Conservation (phyloP, 192 early-diverging fungal genomes). For the Dimargaris cristalligena region DNA sequence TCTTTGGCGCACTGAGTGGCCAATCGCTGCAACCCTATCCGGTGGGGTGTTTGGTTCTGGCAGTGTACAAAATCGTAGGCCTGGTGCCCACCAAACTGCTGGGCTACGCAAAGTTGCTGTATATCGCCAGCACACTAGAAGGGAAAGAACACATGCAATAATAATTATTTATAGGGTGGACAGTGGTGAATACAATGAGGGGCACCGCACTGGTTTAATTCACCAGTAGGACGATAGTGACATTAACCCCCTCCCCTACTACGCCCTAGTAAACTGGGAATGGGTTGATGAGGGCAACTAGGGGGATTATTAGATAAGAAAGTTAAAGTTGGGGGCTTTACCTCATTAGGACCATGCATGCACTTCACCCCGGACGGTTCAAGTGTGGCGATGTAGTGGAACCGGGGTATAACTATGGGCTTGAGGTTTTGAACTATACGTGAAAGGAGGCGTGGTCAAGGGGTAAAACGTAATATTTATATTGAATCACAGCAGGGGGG, state of each 20-base stretch:
- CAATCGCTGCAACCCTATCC: neutral
- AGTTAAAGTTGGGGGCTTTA: neutral
- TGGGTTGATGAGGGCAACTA: neutral
- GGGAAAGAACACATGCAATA: neutral
- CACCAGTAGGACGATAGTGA: neutral
- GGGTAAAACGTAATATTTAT: neutral
- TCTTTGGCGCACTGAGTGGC: neutral
- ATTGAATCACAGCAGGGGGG: too few species aligned
- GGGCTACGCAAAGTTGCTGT: conserved; percentile 3
- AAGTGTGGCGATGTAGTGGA: neutral
- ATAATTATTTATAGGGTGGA: neutral
- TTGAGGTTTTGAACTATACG: neutral
- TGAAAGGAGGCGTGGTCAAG: neutral
- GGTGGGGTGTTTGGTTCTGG: neutral
- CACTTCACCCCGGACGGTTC: neutral
- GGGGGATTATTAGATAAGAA: neutral
- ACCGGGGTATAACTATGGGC: neutral
- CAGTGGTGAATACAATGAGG: neutral
- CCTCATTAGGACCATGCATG: conserved; percentile 3
- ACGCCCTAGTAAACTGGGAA: too few species aligned
- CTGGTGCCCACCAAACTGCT: neutral
- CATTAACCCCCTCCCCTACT: neutral
- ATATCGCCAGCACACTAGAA: neutral
- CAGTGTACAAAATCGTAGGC: neutral
- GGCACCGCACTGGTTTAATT: neutral